A percentile compares a stretch with the other conserved stretches of the same genome.
These are phyloP conservation scores for Colletotrichum godetiae DNA, from an alignment of 2,329 filamentous ascomycete genomes.

Conservation along the genomic window DNA sequence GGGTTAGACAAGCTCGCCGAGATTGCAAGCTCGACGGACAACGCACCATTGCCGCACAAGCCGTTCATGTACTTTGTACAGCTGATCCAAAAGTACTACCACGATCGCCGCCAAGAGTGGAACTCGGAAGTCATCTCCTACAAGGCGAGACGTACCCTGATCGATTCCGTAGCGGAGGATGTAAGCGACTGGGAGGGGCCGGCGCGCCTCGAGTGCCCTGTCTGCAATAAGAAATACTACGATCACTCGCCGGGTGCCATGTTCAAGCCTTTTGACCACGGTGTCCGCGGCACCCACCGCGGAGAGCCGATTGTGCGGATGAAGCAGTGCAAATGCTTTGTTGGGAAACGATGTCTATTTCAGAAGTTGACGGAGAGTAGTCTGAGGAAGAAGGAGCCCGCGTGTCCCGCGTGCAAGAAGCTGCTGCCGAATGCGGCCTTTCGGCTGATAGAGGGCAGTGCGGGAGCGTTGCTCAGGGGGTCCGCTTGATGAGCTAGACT, in stretches of 20 bases:
- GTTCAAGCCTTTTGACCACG: background rate
- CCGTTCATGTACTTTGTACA: background rate
- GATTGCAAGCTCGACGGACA: background rate
- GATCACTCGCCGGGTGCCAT: background rate
- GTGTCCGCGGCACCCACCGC: background rate
- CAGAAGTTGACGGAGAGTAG: constrained; percentile 10
- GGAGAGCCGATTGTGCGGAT: constrained; percentile 26
- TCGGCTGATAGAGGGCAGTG: constrained; percentile 5
- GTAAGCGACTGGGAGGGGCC: background rate
- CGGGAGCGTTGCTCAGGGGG: no score
- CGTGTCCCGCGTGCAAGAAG: constrained; percentile 4
- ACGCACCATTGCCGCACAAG: background rate
- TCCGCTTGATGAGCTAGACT: no score
- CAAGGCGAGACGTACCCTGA: constrained; percentile 7
- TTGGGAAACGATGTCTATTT: constrained; percentile 29
- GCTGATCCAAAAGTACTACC: constrained; percentile 12
- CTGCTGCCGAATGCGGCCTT: background rate
- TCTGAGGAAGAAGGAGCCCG: background rate
- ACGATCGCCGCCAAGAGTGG: constrained; percentile 12
- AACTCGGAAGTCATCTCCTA: constrained; percentile 11
- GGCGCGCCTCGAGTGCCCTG: background rate
- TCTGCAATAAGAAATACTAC: constrained; percentile 17
- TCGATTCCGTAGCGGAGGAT: background rate
- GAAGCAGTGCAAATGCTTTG: constrained; percentile 5
- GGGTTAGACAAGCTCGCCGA: constrained; percentile 11